Base-by-base conservation (phyloP, 2,329 filamentous ascomycete species). In the Chaetomium sp. region DNA sequence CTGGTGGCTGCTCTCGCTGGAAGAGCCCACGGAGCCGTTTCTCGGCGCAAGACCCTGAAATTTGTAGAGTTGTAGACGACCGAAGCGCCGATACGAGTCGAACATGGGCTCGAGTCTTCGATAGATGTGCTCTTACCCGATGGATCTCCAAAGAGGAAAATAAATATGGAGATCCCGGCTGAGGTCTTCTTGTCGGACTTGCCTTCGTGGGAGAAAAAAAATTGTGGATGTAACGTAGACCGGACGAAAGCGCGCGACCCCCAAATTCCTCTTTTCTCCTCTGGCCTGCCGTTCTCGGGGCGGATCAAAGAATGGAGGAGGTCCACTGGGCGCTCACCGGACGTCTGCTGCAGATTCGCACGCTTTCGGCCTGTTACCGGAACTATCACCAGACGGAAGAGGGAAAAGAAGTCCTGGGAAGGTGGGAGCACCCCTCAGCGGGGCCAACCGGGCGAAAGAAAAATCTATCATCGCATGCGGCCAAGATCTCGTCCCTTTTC, bases 81-180 rank as follows among this genome's bases (percentile, higher is more conserved):
- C 46, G 47, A 57, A 51, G 51, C 51, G 55, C 51, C 47, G 47
- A 57, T 57, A 48, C 55, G 9, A 51, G 47, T 43, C 33, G 36
- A 12, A 50, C 34, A 49, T 50, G 54, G 45, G 49, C 34, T 49
- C 33, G 1, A 36, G n/a, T 49, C 40, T 42, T 43, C 32, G 9
- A 34, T 19, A 12, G 37, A n/a, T 32, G 19, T 3, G 2, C 19
- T 27, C 19, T 32, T 9, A 8, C 37, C 6, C 40, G 52, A 45
- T 46, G 45, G 40, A 41, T 32, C 53, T 40, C 45, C 6, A 40
- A 40, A 47, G 37, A 34, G 51, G 36, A n/a, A 47, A 14, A 11
- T 11, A 11, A 36, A 40, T 33, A 52, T 52, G 44, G 37, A 55
- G 38, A 43, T 38, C 38, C 49, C 54, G 19, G 43, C 43, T 35